Evolutionary conservation across 78 protist species (phyloP), one percentile per base, ranked within the genome.

Genomic region (Fonticula alba): DNA sequence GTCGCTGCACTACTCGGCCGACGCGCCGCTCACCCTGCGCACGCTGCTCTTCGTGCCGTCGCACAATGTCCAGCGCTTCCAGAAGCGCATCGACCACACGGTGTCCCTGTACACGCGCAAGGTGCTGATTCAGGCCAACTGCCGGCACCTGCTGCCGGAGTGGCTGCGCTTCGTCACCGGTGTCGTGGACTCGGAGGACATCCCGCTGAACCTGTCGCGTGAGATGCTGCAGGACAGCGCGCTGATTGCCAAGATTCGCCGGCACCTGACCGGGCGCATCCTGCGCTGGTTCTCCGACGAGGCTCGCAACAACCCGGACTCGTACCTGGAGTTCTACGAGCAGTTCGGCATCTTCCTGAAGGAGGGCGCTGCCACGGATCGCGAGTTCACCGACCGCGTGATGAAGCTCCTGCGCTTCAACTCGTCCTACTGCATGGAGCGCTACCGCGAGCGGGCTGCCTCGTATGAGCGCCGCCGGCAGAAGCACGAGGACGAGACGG

Each of bases 121-220:
- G 62, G 88, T 86, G 6, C 60, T 88, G 73, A 85, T 88, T 41
- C 78, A 86, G 68, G 52, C 56, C 63, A 78, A 83, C 53, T 51
- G 72, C 4, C 43, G 70, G 54, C 62, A 59, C 27, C 15, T 91
- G n/a, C 68, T 91, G 11, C 97, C 97, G 22, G 86, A 79, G 15
- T 91, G 91, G 92, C 27, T 85, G 72, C 78, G 81, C n/a, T 84
- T 72, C 66, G 69, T 81, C 43, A 73, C 62, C 67, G 87, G 87
- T 33, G 91, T 81, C 17, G 89, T 87, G 22, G 97, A 90, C 64
- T 65, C 78, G 27, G 91, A 86, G 62, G 94, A 89, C 50, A 49
- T 92, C n/a, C 94, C 95, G 19, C 74, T 92, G 27, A 87, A 88
- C 64, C 73, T 92, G 14, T 72, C 84, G 24, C 84, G 97, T 33